Evolutionary conservation across 225 moss, liverwort and hornwort genomes (phyloP), one percentile per base, ranked within the genome.

Genomic region (Takakia lepidozioides): DNA sequence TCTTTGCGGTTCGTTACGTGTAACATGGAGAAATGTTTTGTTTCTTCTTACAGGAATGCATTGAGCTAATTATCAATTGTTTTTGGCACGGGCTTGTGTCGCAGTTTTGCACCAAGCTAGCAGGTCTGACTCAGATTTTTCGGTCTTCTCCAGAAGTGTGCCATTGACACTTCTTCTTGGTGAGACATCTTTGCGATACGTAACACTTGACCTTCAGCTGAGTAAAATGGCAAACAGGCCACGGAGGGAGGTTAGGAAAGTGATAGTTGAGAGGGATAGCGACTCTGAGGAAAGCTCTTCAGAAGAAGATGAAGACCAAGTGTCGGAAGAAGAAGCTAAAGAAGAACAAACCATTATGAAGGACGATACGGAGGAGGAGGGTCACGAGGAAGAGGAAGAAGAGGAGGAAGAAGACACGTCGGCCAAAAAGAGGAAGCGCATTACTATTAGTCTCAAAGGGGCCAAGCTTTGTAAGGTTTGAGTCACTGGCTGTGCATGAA

Each of bases 361-460:
- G 13, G 46, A 38, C 15, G 53, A 23, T 10, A 15, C 59, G 25
- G 55, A 64, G 8, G 34, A 29, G 27, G 54, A 43, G 1, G 54
- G 42, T 10, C 29, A 17, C 1, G 49, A 48, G 1, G 30, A 52
- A 0, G 61, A 63, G 15, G 40, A 18, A 11, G 54, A 46, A 9
- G 50, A 67, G 29, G 55, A 29, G 1, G 42, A 65, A n/a, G 54
- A 57, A 20, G 47, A 37, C 13, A 27, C 26, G 32, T 0, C 6
- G 1, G 67, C 43, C 39, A 39, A 42, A 48, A 72, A 49, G n/a
- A 70, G 68, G 63, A 72, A 73, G 23, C 62, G 56, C 10, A 88
- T 88, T 45, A 62, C 74, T 6, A 75, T 88, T 32, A 78, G 70
- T 54, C 57, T 88, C 7, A 84, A 78, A 34, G 73, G 66, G 4